These are phyloP conservation scores for Cutaneotrichosporon dermatis DNA, from an alignment of 1,284 basidiomycete species.

Conservation along the genomic window DNA sequence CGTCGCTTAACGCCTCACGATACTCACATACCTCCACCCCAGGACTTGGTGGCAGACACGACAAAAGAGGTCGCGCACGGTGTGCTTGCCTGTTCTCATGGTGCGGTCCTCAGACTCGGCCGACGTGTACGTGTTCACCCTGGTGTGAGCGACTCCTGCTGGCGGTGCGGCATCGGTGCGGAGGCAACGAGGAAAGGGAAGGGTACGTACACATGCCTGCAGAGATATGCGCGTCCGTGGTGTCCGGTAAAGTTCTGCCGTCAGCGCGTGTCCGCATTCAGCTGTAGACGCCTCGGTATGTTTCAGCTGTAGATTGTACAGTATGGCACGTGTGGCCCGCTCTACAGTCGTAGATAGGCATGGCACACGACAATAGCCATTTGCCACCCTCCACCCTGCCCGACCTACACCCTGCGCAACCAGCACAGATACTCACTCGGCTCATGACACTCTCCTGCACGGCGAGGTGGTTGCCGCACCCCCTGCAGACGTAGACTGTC, in stretches of 20 bases:
- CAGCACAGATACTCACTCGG: slow-evolving; percentile 58
- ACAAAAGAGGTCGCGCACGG: slow-evolving; percentile 91
- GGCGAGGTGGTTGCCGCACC: slow-evolving; percentile 88
- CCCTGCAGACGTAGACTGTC: slow-evolving; percentile 84
- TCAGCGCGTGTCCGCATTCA: neutral
- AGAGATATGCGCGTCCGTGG: slow-evolving; percentile 89
- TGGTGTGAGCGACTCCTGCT: slow-evolving; percentile 39
- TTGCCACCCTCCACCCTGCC: neutral
- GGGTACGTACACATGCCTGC: slow-evolving; percentile 75
- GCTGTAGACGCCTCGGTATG: too few species aligned
- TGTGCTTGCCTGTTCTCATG: slow-evolving; percentile 96
- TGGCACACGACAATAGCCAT: too few species aligned
- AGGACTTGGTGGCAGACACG: slow-evolving; percentile 76
- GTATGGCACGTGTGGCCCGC: neutral
- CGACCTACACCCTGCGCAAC: neutral
- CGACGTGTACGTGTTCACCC: slow-evolving; percentile 75
- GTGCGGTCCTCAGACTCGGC: slow-evolving; percentile 83
- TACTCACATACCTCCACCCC: slow-evolving; percentile 96
- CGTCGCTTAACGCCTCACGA: too few species aligned
- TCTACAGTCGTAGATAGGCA: neutral
- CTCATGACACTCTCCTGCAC: slow-evolving; percentile 90
- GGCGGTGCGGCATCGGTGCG: too few species aligned
- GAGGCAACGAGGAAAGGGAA: neutral
- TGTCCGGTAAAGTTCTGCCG: slow-evolving; percentile 67
- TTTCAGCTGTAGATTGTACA: neutral